A percentile compares a stretch with the other conserved stretches of the same genome.
Evolutionary conservation across 2,329 filamentous ascomycete genomes (phyloP).

Genomic region (Cladosporium phlei): DNA sequence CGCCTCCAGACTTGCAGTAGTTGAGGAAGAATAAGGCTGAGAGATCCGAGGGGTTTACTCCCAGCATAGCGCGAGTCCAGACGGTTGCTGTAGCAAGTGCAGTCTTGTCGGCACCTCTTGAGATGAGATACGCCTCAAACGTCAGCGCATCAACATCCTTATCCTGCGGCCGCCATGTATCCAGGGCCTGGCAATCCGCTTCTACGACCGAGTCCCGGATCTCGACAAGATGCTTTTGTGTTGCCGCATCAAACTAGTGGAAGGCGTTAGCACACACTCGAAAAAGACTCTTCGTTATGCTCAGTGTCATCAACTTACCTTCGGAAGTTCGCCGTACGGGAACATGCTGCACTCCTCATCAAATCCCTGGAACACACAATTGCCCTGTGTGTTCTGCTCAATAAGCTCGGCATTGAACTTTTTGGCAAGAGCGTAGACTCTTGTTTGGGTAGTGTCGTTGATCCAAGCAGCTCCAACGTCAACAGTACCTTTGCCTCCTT

Average conservation of each 20-base stretch:
- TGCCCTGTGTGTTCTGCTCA: slow-evolving; percentile 46
- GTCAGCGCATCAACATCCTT: slow-evolving; percentile 35
- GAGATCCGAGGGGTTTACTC: slow-evolving; percentile 46
- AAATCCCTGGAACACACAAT: slow-evolving; percentile 39
- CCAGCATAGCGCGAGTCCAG: slow-evolving; percentile 50
- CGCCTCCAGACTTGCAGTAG: slow-evolving; percentile 51
- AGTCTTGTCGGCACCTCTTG: slow-evolving; percentile 28
- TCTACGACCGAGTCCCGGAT: slow-evolving; percentile 38
- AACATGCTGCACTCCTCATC: slow-evolving; percentile 33
- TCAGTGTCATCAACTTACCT: slow-evolving; percentile 18
- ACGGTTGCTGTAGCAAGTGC: slow-evolving; percentile 38
- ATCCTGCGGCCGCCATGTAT: slow-evolving; percentile 23
- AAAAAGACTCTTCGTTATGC: no score
- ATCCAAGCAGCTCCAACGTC: slow-evolving; percentile 59
- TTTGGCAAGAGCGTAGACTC: slow-evolving; percentile 40
- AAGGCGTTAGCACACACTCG: neutral
- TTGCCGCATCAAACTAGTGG: slow-evolving; percentile 23
- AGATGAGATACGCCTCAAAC: slow-evolving; percentile 36
- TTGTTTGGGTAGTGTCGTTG: slow-evolving; percentile 51
- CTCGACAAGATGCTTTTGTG: slow-evolving; percentile 25
- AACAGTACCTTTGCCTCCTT: slow-evolving; percentile 34
- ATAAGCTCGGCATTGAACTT: slow-evolving; percentile 42
- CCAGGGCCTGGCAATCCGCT: slow-evolving; percentile 35
- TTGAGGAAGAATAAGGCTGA: slow-evolving; percentile 52
- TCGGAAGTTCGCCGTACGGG: slow-evolving; percentile 31